Base-by-base conservation (phyloP, 202 grass and related monocot species). In the Hordeum pubiflorum region DNA sequence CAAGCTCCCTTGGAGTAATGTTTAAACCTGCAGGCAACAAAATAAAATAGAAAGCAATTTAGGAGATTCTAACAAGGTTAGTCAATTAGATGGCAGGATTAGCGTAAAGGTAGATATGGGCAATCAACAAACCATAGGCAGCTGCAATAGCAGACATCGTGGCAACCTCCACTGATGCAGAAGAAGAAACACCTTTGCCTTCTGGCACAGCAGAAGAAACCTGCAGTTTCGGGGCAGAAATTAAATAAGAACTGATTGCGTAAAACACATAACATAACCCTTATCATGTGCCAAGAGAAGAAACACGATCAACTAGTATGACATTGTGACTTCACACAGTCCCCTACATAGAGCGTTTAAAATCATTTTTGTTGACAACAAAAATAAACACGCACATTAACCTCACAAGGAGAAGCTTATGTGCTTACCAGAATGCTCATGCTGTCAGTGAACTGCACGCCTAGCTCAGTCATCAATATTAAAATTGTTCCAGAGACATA, bases 111-210 rank as follows among this genome's bases (percentile, higher is more conserved):
- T 67, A 18, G 58, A n/a, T 82, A 18, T 60, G 63, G 12, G 27
- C 6, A 27, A 83, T 73, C 22, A 37, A 77, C 69, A 80, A 85
- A 99, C 92, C 96, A 80, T 93, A 88, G 70, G 87, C 89, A 21
- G 96, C 89, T 84, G 92, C 89, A 78, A 99, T 82, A 78, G 89
- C 96, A 87, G 89, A 99, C 90, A 96, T 99, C 48, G 83, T 87
- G 31, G 92, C 90, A 70, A 99, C 92, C 81, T 99, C 96, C 77
- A 95, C 92, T 46, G 96, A 91, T 81, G 96, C 96, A 87, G 96
- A 99, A 79, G 96, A 99, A 40, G 96, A 99, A 43, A 99, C 96
- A 54, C 96, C 96, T 93, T 99, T 96, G 34, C 96, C 96, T 93
- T 99, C 92, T 69, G 96, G 92, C 57, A 96, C 96, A 79, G 92